Evolutionary conservation across 192 early-diverging fungal genomes (phyloP), one percentile per base, ranked within the genome.

Genomic region (Cladochytrium replicatum): DNA sequence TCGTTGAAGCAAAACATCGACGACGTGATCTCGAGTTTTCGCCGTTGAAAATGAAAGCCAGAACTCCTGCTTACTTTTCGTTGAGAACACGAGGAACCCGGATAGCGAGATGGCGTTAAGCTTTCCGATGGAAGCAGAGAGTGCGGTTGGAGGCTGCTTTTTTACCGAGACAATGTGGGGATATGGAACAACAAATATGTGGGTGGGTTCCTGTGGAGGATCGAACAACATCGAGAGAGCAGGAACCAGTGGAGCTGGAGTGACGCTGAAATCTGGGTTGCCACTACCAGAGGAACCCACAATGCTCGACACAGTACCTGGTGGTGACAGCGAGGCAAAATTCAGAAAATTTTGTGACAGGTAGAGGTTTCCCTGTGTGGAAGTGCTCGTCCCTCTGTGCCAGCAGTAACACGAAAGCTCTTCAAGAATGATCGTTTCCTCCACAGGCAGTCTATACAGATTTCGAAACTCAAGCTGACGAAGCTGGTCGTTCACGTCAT

Each of bases 261-360:
- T n/a, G n/a, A n/a, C n/a, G n/a, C n/a, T n/a, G n/a, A n/a, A n/a
- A n/a, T n/a, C n/a, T n/a, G n/a, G n/a, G n/a, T n/a, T n/a, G n/a
- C n/a, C n/a, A n/a, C n/a, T n/a, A n/a, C n/a, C n/a, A n/a, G n/a
- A n/a, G n/a, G n/a, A n/a, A n/a, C 4, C 7, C 15, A 45, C 26
- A 27, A 13, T 28, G 39, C 15, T 54, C 17, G 6, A 13, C 3
- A 13, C 9, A 15, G 50, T 30, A 39, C 5, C 27, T 19, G 31
- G 53, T 25, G 3, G 50, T 55, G 47, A 55, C 29, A 57, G 48
- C 4, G 55, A 60, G 13, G 48, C 54, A 48, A 77, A 77, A 25
- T 53, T 53, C 17, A 74, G n/a, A 48, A 68, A 77, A 27, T 68
- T 61, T 57, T 71, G 68, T 4, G 71, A 70, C 3, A 77, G 49